Base-by-base conservation (phyloP, 805 yeast species). In the Kluyveromyces siamensis region DNA sequence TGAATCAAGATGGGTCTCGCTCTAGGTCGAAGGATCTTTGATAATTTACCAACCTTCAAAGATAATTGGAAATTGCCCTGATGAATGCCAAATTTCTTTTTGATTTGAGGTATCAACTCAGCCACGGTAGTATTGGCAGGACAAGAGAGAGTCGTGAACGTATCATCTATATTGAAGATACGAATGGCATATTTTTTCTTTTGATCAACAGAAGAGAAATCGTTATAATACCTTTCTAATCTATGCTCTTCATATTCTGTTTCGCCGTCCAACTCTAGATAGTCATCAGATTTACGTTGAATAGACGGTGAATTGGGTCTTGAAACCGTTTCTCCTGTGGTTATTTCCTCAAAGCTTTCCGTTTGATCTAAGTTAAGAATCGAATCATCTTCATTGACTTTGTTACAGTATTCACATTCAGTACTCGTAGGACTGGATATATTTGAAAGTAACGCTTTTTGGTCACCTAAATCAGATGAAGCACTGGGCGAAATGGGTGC, bases 1-100 rank as follows among this genome's bases (percentile, higher is more conserved):
- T 89, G 96, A 48, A 87, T 81, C 50, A 80, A 75, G 38, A 90
- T 72, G 0, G 96, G 96, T 51, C 75, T 78, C 48, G 90, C 95
- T 53, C 78, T 77, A 1, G 80, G 72, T 40, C 84, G 82, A 44
- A 90, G 66, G 9, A 84, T 81, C 61, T 89, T 84, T 2, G 86
- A 82, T 40, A 83, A 72, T 50, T 82, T 84, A 48, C 95, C 96
- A 47, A 85, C 81, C 59, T 83, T 76, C 40, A 88, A 72, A 30
- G 89, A 80, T 37, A 90, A 70, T 58, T 84, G 87, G 63, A 79
- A 87, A 55, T 86, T 90, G 36, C 85, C 83, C 18, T 77, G 78
- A 46, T 81, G 83, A 47, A 85, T 67, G 56, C 85, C 85, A 59
- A 89, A 84, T 65, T 91, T 90, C 51, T 85, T 79, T 53, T 85